Evolutionary conservation across 1,284 basidiomycete genomes (phyloP).

Genomic region (Ustilago crameri): DNA sequence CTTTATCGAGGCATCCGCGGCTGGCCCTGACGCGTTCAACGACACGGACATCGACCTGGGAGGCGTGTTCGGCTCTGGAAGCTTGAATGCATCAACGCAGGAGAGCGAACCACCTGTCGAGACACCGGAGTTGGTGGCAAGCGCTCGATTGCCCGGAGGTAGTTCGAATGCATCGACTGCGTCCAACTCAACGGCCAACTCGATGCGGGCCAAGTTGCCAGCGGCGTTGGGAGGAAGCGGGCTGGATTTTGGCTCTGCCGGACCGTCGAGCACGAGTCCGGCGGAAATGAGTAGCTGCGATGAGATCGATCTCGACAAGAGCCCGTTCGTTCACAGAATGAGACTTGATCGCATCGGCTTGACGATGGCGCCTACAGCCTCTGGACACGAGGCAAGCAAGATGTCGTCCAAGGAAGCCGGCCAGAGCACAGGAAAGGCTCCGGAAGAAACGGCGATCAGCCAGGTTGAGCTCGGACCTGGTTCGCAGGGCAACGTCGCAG

Average conservation of each 20-base stretch:
- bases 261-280: slow-evolving; percentile 58
- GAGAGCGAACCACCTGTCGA: slow-evolving; percentile 49
- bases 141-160: slow-evolving; percentile 37
- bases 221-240: slow-evolving; percentile 32
- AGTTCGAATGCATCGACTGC: slow-evolving; percentile 44
- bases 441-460: slow-evolving; percentile 39
- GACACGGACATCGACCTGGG: slow-evolving; percentile 49
- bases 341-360: slow-evolving; percentile 45
- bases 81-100: slow-evolving; percentile 42
- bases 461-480: slow-evolving; percentile 52
- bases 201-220: slow-evolving; percentile 43
- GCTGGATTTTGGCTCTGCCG: slow-evolving; percentile 58
- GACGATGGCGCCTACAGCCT: slow-evolving; percentile 36
- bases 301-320: slow-evolving; percentile 52
- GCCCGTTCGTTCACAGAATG: slow-evolving; percentile 46
- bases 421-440: slow-evolving; percentile 25
- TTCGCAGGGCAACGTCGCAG: slow-evolving; percentile 39
- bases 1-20: slow-evolving; percentile 55
- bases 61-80: slow-evolving; percentile 39
- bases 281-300: slow-evolving; percentile 56
- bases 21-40: slow-evolving; percentile 47
- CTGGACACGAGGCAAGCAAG: slow-evolving; percentile 17
- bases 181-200: slow-evolving; percentile 44
- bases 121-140: slow-evolving; percentile 54
- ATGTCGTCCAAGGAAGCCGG: slow-evolving; percentile 11